These are phyloP conservation scores for Aspergillus pseudoviridinutans DNA, from an alignment of 2,329 filamentous ascomycete species.

Conservation along the genomic window DNA sequence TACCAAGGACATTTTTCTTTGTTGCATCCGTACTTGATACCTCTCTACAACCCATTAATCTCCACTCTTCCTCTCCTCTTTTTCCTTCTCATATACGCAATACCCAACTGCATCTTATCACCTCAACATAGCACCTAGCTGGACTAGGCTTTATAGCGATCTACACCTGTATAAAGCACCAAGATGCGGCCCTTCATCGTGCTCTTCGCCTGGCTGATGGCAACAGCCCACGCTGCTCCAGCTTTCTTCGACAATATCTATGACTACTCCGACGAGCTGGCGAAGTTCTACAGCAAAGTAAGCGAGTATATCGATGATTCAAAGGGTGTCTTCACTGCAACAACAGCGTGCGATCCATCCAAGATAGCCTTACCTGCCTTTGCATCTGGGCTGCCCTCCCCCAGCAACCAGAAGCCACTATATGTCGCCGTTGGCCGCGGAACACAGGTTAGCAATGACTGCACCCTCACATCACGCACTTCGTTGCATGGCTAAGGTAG, in stretches of 20 bases:
- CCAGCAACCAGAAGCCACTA: constrained; percentile 59
- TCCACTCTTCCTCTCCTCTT: background rate
- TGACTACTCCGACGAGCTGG: constrained; percentile 38
- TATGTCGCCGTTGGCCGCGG: constrained; percentile 85
- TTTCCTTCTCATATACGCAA: background rate
- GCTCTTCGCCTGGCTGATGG: constrained; percentile 28
- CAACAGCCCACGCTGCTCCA: constrained; percentile 33
- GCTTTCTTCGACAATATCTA: constrained; percentile 30
- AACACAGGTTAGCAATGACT: constrained; percentile 48
- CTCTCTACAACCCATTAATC: background rate
- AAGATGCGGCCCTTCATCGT: constrained; percentile 21
- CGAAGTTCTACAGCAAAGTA: constrained; percentile 38
- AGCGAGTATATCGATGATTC: constrained; percentile 35
- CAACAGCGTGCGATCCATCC: constrained; percentile 31
- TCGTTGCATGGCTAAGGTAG: constrained; percentile 5
- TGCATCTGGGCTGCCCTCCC: constrained; percentile 57
- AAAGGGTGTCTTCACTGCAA: constrained; percentile 14
- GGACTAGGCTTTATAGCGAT: background rate
- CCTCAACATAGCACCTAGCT: background rate
- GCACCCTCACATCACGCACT: background rate
- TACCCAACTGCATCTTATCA: background rate
- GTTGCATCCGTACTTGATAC: background rate
- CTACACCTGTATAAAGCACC: background rate
- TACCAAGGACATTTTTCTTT: background rate
- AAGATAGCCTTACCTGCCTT: constrained; percentile 42